Conservation (phyloP, 768 basidiomycete species). For the Astraeus odoratus region DNA sequence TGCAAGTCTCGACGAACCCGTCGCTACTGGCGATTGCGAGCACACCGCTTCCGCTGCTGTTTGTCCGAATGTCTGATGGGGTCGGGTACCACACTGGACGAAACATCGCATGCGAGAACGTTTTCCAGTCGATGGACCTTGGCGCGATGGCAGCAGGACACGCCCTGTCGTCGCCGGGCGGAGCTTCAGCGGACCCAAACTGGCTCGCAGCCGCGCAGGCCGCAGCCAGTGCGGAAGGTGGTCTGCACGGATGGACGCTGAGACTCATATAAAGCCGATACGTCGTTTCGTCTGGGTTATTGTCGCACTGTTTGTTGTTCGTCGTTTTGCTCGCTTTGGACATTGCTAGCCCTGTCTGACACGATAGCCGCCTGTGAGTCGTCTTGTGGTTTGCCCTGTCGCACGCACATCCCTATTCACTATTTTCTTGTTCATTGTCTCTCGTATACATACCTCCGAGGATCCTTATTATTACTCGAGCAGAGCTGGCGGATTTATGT, state of each 20-base stretch:
- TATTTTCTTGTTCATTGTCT: slow-evolving; percentile 1
- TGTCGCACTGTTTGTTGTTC: slow-evolving; percentile 17
- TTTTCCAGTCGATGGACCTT: slow-evolving; percentile 66
- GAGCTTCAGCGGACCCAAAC: slow-evolving; percentile 45
- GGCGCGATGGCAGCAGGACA: slow-evolving; percentile 39
- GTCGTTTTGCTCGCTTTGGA: slow-evolving; percentile 17
- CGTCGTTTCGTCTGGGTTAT: slow-evolving; percentile 9
- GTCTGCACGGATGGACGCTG: slow-evolving; percentile 72
- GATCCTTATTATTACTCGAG: slow-evolving; percentile 6
- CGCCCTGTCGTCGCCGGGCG: slow-evolving; percentile 38
- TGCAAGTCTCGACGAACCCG: slow-evolving; percentile 22
- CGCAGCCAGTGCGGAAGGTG: slow-evolving; percentile 57
- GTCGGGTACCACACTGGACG: slow-evolving; percentile 86
- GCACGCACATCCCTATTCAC: slow-evolving; percentile 8
- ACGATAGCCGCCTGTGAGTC: neutral
- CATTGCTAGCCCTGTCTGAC: neutral
- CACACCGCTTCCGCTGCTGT: slow-evolving; percentile 68
- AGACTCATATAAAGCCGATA: slow-evolving; percentile 55
- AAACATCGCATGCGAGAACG: slow-evolving; percentile 76
- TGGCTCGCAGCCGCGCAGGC: slow-evolving; percentile 75
- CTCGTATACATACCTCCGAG: neutral
- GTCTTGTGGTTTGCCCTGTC: slow-evolving; percentile 5
- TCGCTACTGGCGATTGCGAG: slow-evolving; percentile 50
- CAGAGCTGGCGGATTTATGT: slow-evolving; percentile 16
- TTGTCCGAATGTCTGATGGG: slow-evolving; percentile 78